phyloP scores from a whole-genome alignment of 257 asterid genomes.

The Solanum medicagineum region DNA sequence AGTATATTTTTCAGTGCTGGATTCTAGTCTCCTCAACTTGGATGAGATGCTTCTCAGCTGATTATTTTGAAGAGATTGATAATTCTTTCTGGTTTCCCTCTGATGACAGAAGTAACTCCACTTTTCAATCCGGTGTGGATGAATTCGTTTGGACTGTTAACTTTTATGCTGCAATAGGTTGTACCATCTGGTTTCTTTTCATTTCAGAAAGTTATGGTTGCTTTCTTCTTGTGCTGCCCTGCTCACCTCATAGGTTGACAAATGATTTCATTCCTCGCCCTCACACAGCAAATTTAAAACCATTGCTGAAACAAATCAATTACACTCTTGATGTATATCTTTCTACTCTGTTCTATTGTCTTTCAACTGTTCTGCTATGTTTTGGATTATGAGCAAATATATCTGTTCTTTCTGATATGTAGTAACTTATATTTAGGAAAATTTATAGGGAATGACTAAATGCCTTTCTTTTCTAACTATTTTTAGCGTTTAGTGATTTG shows the following conservation, averaged over 20 bases:
- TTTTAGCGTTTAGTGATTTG: background rate
- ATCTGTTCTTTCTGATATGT: background rate
- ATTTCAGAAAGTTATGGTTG: background rate
- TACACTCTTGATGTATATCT: background rate
- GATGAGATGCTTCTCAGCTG: background rate
- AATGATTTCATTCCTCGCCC: background rate
- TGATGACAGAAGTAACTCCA: background rate
- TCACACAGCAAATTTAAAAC: background rate
- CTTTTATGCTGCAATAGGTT: background rate
- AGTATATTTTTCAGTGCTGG: background rate
- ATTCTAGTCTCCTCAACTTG: background rate
- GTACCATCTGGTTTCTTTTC: background rate
- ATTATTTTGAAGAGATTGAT: background rate
- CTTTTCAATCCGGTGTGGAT: background rate
- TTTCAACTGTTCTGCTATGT: background rate
- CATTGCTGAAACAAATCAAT: background rate
- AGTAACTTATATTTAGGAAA: background rate
- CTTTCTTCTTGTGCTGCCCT: background rate
- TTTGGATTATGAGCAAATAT: background rate
- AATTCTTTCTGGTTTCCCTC: background rate
- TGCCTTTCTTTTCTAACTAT: background rate
- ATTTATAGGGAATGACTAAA: background rate
- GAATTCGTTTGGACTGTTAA: background rate
- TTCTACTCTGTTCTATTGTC: background rate
- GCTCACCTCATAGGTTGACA: background rate